Evolutionary conservation across 2,329 filamentous ascomycete species (phyloP), one percentile per base, ranked within the genome.

Genomic region (Fusarium veterinarium): DNA sequence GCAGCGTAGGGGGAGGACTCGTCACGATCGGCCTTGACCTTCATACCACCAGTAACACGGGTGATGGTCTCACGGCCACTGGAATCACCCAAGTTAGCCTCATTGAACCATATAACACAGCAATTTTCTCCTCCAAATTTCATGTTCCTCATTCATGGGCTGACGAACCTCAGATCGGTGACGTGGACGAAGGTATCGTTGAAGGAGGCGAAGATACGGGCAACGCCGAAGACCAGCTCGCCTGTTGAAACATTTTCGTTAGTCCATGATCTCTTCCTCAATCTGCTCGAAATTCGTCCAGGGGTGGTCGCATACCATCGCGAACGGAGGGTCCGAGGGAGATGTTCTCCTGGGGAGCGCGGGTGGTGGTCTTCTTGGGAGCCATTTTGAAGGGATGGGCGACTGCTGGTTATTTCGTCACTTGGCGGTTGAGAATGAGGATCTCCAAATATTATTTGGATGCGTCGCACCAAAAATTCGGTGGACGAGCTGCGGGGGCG

Each of bases 1-100:
- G 96, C 96, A 83, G 96, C 96, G 91, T 99, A 99, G 82, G 96
- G 96, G 79, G 96, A 98, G 82, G 95, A 98, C 91, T 99, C 96
- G 89, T 99, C 96, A 91, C 96, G 95, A 84, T 99, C 95, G 87
- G 95, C 95, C 93, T 99, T 99, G 91, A 99, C 96, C 91, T 99
- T 99, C 96, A 99, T 99, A 84, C 97, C 97, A 89, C 97, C 96
- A 82, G 97, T 99, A 80, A 99, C 95, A 94, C 96, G 95, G 91
- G 91, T 94, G 90, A 99, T 98, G 88, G 97, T 99, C 93, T 99
- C 96, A 88, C 96, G 96, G 89, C 96, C 96, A 88, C 94, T 97
- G 89, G 85, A 90, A 91, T 90, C 88, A 91, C 87, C 77, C 75
- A 74, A 70, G 76, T 80, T 77, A 80, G 78, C 77, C 72, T 59